These are phyloP conservation scores for Solanum virginianum DNA, from an alignment of 257 asterid genomes.

Conservation along the genomic window DNA sequence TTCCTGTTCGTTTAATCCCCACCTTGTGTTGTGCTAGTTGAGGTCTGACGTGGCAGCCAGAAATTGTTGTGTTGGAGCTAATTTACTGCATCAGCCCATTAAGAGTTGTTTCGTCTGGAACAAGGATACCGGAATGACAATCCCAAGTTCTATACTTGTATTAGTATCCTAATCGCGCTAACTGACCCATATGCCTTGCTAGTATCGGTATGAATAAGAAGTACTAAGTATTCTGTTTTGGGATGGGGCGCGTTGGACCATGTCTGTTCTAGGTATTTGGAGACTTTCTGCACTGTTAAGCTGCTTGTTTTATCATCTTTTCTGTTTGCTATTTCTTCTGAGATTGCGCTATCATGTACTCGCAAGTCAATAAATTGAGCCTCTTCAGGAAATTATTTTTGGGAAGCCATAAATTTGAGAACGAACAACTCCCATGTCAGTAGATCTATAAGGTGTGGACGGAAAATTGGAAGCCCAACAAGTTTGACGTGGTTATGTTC, in stretches of 20 bases:
- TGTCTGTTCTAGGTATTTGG: not conserved
- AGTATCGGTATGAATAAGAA: not conserved
- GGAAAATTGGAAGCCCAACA: not conserved
- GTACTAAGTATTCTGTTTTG: not conserved
- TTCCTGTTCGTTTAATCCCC: not conserved
- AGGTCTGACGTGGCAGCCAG: not conserved
- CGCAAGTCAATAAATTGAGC: not conserved
- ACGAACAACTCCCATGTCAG: not conserved
- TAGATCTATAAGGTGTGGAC: not conserved
- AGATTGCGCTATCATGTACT: not conserved
- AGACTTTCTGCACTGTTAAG: not conserved
- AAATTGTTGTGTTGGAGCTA: not conserved
- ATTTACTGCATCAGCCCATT: not conserved
- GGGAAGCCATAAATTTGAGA: not conserved
- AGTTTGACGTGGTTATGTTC: not conserved
- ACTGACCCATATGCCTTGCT: not conserved
- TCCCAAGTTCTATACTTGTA: not conserved
- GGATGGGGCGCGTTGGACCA: not conserved
- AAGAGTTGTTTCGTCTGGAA: not conserved
- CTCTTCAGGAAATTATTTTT: not conserved
- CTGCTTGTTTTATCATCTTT: not conserved
- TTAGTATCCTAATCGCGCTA: not conserved
- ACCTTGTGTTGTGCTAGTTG: not conserved
- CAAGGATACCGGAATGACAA: not conserved
- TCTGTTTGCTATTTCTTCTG: not conserved